Evolutionary conservation across 768 basidiomycete genomes (phyloP).

Genomic region (Galerina sulciceps): DNA sequence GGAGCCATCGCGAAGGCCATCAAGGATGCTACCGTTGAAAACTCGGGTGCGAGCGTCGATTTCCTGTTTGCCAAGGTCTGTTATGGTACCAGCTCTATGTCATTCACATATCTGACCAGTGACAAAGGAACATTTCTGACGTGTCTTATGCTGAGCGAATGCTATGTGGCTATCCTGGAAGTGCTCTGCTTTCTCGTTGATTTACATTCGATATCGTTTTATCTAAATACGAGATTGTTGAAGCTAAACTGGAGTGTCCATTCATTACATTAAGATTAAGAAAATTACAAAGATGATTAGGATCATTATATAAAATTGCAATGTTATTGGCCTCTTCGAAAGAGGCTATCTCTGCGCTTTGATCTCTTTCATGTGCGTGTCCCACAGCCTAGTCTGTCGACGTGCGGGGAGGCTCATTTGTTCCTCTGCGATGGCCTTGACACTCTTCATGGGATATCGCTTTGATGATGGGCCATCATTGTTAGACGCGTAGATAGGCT

Average conservation of each 20-base stretch:
- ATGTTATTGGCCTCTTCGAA: not conserved
- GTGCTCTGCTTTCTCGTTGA: conserved; percentile 4
- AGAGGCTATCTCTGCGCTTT: conserved; percentile 17
- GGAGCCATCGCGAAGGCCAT: conserved; percentile 74
- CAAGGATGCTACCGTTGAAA: conserved; percentile 67
- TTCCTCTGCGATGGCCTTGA: conserved; percentile 81
- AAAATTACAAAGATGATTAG: no score
- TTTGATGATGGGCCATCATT: conserved; percentile 22
- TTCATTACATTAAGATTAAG: no score
- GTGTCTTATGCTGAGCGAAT: not conserved
- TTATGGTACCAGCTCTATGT: not conserved
- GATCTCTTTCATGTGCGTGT: conserved; percentile 45
- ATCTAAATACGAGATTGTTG: conserved; percentile 1
- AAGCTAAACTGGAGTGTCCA: not conserved
- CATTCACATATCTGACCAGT: not conserved
- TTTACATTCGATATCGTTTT: conserved; percentile 10
- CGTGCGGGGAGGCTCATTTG: conserved; percentile 53
- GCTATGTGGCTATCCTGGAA: conserved; percentile 14
- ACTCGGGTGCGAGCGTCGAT: conserved; percentile 58
- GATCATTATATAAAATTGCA: no score
- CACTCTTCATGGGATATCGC: conserved; percentile 66
- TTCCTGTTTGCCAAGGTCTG: conserved; percentile 83
- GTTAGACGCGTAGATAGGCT: conserved; percentile 11
- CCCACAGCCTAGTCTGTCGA: conserved; percentile 47
- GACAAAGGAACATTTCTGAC: conserved; percentile 63